phyloP scores from a whole-genome alignment of 1,284 basidiomycete species.

The Termitomyces sp. region DNA sequence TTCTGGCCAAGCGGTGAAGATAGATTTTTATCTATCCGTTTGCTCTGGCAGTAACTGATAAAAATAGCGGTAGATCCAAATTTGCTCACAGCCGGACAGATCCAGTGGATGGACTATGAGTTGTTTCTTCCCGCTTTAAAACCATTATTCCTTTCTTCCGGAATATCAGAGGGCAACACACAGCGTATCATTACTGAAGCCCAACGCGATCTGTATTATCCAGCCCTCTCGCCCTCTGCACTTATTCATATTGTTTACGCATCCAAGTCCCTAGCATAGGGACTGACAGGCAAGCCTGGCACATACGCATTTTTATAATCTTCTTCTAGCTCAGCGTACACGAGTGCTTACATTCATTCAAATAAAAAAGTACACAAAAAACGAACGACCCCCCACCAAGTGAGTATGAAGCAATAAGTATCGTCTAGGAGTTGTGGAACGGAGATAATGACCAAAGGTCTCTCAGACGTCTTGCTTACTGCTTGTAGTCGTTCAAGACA shows the following conservation, averaged over 20 bases:
- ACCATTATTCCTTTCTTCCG: background rate
- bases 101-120: slow-evolving; percentile 3
- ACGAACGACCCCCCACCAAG: slow-evolving; percentile 49
- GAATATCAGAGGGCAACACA: background rate
- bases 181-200: background rate
- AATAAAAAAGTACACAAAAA: slow-evolving; percentile 42
- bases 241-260: background rate
- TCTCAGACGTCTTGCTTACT: slow-evolving; percentile 36
- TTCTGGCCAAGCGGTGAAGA: background rate
- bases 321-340: slow-evolving; percentile 23
- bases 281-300: too few relatives aligned
- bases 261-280: background rate
- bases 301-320: slow-evolving; percentile 42
- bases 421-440: slow-evolving; percentile 14
- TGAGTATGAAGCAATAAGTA: slow-evolving; percentile 25
- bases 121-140: background rate
- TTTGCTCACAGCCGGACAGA: background rate
- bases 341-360: slow-evolving; percentile 42
- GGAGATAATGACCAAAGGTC: slow-evolving; percentile 21
- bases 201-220: background rate
- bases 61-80: background rate
- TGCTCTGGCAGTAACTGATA: background rate
- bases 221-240: background rate
- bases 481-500: slow-evolving; percentile 75
- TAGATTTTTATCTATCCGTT: too few relatives aligned